A percentile compares a stretch with the other conserved stretches of the same genome.
phyloP scores from a whole-genome alignment of 306 rosid genomes.

The Albizia julibrissin region DNA sequence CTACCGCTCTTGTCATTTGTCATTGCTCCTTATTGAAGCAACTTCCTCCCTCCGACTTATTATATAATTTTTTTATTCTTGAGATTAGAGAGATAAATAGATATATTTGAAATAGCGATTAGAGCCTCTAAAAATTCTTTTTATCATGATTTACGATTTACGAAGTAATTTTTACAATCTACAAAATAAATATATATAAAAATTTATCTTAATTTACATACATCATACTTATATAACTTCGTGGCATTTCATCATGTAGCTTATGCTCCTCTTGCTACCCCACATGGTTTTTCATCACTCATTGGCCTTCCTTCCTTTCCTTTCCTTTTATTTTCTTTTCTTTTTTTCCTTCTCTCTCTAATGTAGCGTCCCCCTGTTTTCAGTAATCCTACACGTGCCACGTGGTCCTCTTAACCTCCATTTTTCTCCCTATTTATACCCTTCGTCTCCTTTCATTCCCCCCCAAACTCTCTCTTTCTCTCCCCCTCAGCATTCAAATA shows the following conservation, averaged over 20 bases:
- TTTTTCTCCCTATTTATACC: slow-evolving; percentile 49
- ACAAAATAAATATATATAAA: too few relatives aligned
- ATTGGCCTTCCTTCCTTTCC: slow-evolving; percentile 40
- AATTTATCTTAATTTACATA: too few relatives aligned
- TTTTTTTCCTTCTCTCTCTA: not conserved
- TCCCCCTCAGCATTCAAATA: not conserved
- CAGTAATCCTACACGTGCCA: slow-evolving; percentile 83
- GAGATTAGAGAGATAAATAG: slow-evolving; percentile 33
- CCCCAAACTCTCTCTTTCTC: not conserved
- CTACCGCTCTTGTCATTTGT: slow-evolving; percentile 28
- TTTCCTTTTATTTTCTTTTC: not conserved
- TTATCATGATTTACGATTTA: too few relatives aligned
- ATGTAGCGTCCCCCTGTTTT: slow-evolving; percentile 32
- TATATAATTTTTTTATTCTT: not conserved
- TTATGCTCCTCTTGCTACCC: slow-evolving; percentile 31
- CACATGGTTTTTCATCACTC: slow-evolving; percentile 54
- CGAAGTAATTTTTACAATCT: too few relatives aligned
- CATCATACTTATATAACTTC: too few relatives aligned
- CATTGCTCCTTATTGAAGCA: slow-evolving; percentile 40
- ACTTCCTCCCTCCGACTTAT: slow-evolving; percentile 25
- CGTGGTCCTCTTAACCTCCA: slow-evolving; percentile 61
- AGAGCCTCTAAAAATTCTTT: too few relatives aligned
- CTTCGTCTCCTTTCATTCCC: slow-evolving; percentile 22
- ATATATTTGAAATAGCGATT: too few relatives aligned
- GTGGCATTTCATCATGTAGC: slow-evolving; percentile 53